Conservation (phyloP, 768 basidiomycete genomes). For the Mycena metata region DNA sequence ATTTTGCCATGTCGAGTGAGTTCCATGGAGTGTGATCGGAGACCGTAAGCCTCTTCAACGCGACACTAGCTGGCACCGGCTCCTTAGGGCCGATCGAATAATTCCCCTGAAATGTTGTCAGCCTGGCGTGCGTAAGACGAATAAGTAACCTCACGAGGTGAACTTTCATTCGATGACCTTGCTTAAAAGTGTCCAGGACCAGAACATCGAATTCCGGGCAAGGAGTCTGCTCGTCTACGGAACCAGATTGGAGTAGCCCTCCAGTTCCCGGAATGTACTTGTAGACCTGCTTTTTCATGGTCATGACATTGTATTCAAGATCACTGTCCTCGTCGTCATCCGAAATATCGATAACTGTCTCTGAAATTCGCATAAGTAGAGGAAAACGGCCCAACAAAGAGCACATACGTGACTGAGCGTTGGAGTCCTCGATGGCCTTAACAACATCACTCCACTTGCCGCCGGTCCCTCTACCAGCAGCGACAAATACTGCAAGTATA, state of each 20-base stretch:
- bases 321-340: not conserved
- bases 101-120: too few species aligned
- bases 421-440: not conserved
- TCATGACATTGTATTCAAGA: not conserved
- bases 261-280: not conserved
- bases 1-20: too few species aligned
- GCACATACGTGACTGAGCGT: not conserved
- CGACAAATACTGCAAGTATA: not conserved
- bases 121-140: too few species aligned
- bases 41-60: too few species aligned
- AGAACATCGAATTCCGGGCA: not conserved
- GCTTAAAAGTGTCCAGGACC: not conserved
- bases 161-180: not conserved
- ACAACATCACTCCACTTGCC: conserved; percentile 1
- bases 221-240: not conserved
- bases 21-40: too few species aligned
- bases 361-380: too few species aligned
- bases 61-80: too few species aligned
- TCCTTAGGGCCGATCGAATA: too few species aligned
- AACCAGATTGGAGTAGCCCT: not conserved
- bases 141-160: too few species aligned
- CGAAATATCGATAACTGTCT: too few species aligned
- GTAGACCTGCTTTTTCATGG: not conserved
- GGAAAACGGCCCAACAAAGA: too few species aligned
- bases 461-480: not conserved